Base-by-base conservation (phyloP, 2,329 filamentous ascomycete species). In the Pseudogymnoascus sp. region DNA sequence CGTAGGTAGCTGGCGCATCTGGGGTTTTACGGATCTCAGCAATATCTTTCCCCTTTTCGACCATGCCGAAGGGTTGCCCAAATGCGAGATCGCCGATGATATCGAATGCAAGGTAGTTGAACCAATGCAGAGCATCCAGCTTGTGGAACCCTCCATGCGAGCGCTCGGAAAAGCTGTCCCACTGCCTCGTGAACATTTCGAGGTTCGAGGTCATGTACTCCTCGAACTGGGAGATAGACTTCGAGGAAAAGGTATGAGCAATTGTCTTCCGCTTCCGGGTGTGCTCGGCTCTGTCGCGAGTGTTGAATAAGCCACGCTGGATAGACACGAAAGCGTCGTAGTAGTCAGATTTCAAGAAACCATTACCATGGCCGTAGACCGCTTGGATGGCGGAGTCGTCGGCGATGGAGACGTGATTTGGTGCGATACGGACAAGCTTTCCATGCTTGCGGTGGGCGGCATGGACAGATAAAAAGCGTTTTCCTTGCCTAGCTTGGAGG, bases 281-380 rank as follows among this genome's bases (percentile, higher is more conserved):
- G 73, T 97, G 92, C 70, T 96, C 90, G 0, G 79, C 79, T 58
- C 92, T 83, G 75, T 92, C 85, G 33, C 92, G 82, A 0, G 92
- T 96, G 74, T 95, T 96, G 84, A 96, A 97, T 10, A 97, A 80
- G 17, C 91, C 91, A 10, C 90, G 84, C 59, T 83, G 84, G 70
- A 96, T 95, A 10, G 89, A 92, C 61, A 96, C 91, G 68, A 96
- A 96, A 58, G 90, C 89, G 69, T 96, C 90, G 69, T 96, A 96
- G 76, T 92, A 96, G 2, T 93, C 86, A 63, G 84, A 76, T 71
- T 90, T 90, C 59, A 89, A 68, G 68, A 88, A 88, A 0, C 86
- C 86, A 67, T 88, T 89, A 7, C 85, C 85, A 65, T 89, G 86
- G 9, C 90, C 90, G 66, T 94, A 94, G 62, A 95, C 83, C 57